Evolutionary conservation across 1,139 yeast species (phyloP), one percentile per base, ranked within the genome.

Genomic region (Saccharomyces hybrid): DNA sequence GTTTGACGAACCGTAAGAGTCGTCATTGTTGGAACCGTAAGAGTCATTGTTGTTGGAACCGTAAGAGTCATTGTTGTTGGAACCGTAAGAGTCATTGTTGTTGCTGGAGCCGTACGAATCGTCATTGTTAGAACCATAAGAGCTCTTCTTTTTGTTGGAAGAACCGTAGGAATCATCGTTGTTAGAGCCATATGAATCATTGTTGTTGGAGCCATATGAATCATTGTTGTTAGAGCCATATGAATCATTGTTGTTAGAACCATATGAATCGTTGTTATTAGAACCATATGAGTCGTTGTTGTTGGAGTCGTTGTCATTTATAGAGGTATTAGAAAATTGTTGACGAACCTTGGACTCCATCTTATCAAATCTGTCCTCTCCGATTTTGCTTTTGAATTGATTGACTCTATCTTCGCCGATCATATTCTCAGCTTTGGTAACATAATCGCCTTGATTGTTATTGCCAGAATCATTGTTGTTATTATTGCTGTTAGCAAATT

Each of bases 281-380:
- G 52, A 50, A 28, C 47, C 52, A 41, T 42, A 44, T 14, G 50
- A 55, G 5, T 49, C 46, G 32, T 55, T 34, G 47, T 54, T 47
- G 49, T 55, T 51, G 46, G 58, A 29, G 29, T 53, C 54, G 55
- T 57, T 49, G 47, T 65, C 68, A 32, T 60, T 60, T 27, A 63
- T 48, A 26, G 62, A 58, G 9, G 67, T 62, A 46, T 63, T 60
- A 26, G 63, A 55, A 46, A 67, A 65, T 50, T 60, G 56, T n/a
- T 59, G 55, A 51, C 67, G 62, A 6, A 67, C 62, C 1, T 53
- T 41, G n/a, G 56, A 52, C 50, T 65, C 69, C 49, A 62, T 58
- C 38, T 63, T 63, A 50, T 61, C 54, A 51, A 60, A 64, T 46
- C 61, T 65, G 48, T 64, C 68, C 34, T 59, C 57, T 56, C 70